Conservation (phyloP, 225 moss, liverwort and hornwort species). For the Polytrichum commune region DNA sequence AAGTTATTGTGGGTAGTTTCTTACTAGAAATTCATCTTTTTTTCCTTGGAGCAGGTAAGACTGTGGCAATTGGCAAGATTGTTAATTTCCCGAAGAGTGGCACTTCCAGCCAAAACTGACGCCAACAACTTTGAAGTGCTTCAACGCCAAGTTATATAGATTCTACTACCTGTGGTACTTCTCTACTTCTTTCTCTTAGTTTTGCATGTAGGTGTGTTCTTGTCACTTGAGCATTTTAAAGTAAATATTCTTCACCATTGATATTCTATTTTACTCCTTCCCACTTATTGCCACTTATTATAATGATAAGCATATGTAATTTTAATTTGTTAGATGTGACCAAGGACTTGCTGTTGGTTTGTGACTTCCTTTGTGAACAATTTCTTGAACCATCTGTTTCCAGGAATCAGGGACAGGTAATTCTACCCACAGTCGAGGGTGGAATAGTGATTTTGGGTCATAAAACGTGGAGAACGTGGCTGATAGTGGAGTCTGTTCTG, state of each 20-base stretch:
- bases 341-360: too few relatives aligned
- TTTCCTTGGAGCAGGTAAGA: constrained; percentile 60
- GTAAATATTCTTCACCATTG: too few relatives aligned
- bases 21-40: too few relatives aligned
- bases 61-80: constrained; percentile 91
- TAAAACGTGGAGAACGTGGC: constrained; percentile 5
- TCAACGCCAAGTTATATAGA: constrained; percentile 24
- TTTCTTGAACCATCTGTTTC: neutral
- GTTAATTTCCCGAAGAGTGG: constrained; percentile 58
- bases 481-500: constrained; percentile 11
- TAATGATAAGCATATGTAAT: too few relatives aligned
- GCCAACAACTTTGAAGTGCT: constrained; percentile 59
- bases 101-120: constrained; percentile 60
- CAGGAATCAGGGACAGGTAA: constrained; percentile 29
- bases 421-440: neutral
- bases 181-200: neutral
- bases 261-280: too few relatives aligned
- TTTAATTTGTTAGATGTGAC: too few relatives aligned
- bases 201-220: neutral
- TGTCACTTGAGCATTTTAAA: too few relatives aligned
- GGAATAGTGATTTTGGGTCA: constrained; percentile 15
- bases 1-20: neutral
- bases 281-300: too few relatives aligned
- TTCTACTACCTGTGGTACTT: constrained; percentile 45
- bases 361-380: neutral